Conservation (phyloP, 1,284 basidiomycete genomes). For the Ceratobasidium sp. region DNA sequence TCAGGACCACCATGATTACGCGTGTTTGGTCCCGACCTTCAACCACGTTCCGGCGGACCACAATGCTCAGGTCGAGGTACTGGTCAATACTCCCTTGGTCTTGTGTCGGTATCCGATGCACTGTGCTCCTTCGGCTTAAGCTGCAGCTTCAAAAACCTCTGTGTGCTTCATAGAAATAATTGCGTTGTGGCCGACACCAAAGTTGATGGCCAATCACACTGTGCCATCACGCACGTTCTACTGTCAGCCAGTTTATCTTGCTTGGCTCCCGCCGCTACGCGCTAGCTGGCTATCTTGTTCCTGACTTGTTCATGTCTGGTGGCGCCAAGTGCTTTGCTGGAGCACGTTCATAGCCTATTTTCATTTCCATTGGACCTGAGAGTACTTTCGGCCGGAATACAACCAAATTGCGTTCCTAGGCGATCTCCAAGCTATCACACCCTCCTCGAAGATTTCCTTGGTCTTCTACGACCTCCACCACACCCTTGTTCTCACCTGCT, state of each 20-base stretch:
- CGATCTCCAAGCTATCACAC: background rate
- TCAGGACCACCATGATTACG: background rate
- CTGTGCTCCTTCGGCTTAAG: background rate
- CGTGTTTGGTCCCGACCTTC: background rate
- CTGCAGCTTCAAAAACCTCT: background rate
- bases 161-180: background rate
- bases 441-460: background rate
- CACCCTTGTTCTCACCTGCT: background rate
- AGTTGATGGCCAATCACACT: conserved; percentile 5
- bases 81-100: too few relatives aligned
- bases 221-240: conserved; percentile 21
- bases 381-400: background rate
- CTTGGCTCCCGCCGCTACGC: background rate
- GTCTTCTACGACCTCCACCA: background rate
- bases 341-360: background rate
- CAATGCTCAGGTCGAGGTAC: too few relatives aligned
- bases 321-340: background rate
- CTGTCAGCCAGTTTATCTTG: background rate
- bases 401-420: background rate
- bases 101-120: background rate
- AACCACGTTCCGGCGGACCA: background rate
- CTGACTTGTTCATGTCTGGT: background rate
- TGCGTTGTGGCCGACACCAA: background rate
- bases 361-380: background rate
- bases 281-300: background rate